phyloP scores from a whole-genome alignment of 768 basidiomycete species.

The Kockovaella imperatae region DNA sequence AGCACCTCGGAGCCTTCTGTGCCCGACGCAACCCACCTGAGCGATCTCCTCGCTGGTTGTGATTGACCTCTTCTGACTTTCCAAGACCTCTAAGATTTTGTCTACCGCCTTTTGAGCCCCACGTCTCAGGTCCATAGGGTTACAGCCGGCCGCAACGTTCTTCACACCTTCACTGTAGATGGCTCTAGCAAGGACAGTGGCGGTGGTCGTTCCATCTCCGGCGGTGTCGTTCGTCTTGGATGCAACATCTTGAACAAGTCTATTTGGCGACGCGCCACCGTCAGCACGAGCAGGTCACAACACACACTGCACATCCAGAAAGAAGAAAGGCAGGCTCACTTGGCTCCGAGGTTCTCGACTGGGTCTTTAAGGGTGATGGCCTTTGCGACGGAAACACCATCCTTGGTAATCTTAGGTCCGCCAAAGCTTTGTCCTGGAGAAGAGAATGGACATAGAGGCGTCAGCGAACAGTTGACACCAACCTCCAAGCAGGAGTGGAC shows the following conservation, averaged over 20 bases:
- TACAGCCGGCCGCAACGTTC: slow-evolving; percentile 98
- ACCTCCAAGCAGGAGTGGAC: slow-evolving; percentile 4
- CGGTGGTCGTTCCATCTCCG: slow-evolving; percentile 96
- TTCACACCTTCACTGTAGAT: slow-evolving; percentile 99
- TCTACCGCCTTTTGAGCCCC: slow-evolving; percentile 95
- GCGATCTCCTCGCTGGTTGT: slow-evolving; percentile 97
- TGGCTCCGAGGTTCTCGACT: slow-evolving; percentile 96
- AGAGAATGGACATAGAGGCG: too few species aligned
- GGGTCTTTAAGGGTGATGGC: slow-evolving; percentile 89
- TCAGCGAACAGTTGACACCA: slow-evolving; percentile 3
- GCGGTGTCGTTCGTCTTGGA: slow-evolving; percentile 95
- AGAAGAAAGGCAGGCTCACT: slow-evolving; percentile 56
- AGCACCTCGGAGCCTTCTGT: too few species aligned
- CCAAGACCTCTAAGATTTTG: slow-evolving; percentile 83
- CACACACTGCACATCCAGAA: not conserved
- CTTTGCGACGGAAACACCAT: slow-evolving; percentile 98
- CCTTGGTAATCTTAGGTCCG: slow-evolving; percentile 82
- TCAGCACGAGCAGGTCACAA: not conserved
- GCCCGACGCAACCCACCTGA: slow-evolving; percentile 50
- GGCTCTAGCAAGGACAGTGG: slow-evolving; percentile 90
- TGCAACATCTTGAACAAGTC: slow-evolving; percentile 90
- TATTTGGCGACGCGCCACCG: slow-evolving; percentile 32
- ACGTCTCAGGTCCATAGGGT: slow-evolving; percentile 99
- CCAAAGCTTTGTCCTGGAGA: slow-evolving; percentile 45
- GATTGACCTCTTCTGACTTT: slow-evolving; percentile 80